phyloP scores from a whole-genome alignment of 2,329 filamentous ascomycete genomes.

The Fonsecaea pugnacius region DNA sequence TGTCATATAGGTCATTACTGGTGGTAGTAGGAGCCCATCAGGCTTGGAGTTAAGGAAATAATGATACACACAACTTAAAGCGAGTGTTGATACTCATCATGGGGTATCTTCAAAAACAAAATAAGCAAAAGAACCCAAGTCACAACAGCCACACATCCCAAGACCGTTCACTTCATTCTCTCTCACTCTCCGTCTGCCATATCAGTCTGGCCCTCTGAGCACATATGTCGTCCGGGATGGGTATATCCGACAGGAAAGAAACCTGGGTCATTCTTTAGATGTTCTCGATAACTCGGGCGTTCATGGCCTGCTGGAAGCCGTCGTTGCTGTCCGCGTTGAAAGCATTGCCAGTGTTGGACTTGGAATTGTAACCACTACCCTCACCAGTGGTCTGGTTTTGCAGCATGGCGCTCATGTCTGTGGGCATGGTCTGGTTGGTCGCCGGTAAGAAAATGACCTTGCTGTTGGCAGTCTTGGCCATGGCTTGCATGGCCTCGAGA shows the following conservation, averaged over 20 bases:
- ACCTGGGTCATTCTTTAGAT: constrained; percentile 60
- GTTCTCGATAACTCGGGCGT: constrained; percentile 80
- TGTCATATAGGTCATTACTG: constrained; percentile 19
- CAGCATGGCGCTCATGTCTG: constrained; percentile 54
- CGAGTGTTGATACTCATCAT: constrained; percentile 31
- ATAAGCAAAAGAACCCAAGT: constrained; percentile 5
- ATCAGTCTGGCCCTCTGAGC: not conserved
- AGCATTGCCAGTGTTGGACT: constrained; percentile 47
- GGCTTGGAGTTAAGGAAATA: constrained; percentile 5
- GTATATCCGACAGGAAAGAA: not conserved
- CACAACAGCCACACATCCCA: not conserved
- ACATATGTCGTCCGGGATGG: not conserved
- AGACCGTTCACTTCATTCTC: not conserved
- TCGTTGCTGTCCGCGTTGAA: constrained; percentile 50
- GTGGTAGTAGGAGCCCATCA: not conserved
- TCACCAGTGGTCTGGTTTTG: constrained; percentile 52
- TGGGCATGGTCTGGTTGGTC: constrained; percentile 62
- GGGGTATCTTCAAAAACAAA: constrained; percentile 31
- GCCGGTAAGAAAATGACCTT: constrained; percentile 85
- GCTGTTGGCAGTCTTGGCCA: constrained; percentile 90
- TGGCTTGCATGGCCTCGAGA: constrained; percentile 97
- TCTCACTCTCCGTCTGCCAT: not conserved
- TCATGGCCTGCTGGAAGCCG: constrained; percentile 79
- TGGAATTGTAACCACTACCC: constrained; percentile 50
- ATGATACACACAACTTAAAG: constrained; percentile 28